Percentiles rank a stretch among this genome's conserved stretches.
Evolutionary conservation across 345 rosid genomes (phyloP).

Genomic region (Cardamine chenopodiifolia): DNA sequence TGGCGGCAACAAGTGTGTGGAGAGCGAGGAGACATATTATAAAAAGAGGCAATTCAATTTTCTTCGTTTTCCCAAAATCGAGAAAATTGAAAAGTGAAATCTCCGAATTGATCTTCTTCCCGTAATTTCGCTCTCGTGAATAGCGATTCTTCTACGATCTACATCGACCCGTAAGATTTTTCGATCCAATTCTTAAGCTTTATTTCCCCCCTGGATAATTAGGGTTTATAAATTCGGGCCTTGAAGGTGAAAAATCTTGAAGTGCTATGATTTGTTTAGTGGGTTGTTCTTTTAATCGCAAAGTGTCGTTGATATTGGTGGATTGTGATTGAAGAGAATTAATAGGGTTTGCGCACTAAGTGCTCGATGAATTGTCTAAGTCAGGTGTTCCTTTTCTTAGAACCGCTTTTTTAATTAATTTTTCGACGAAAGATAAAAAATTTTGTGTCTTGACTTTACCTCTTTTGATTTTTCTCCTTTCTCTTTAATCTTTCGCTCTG

Average conservation of each 20-base stretch:
- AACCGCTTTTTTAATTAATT: background rate
- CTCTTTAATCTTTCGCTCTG: conserved; percentile 12
- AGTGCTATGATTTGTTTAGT: conserved; percentile 7
- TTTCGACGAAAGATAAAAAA: background rate
- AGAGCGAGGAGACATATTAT: conserved; percentile 25
- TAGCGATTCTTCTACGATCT: conserved; percentile 18
- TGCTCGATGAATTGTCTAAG: conserved; percentile 43
- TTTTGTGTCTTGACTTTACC: conserved; percentile 33
- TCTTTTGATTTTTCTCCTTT: conserved; percentile 31
- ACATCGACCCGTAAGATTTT: conserved; percentile 27
- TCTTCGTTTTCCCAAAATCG: background rate
- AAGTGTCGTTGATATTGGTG: conserved; percentile 1
- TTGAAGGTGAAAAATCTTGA: background rate
- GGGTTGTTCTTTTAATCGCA: conserved; percentile 4
- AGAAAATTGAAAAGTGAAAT: conserved; percentile 21
- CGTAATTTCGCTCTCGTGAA: conserved; percentile 30
- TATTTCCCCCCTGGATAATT: background rate
- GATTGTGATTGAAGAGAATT: conserved; percentile 30
- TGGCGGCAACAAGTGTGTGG: conserved; percentile 34
- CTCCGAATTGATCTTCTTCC: conserved; percentile 22
- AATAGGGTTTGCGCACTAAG: conserved; percentile 39
- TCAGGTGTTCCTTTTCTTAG: conserved; percentile 15
- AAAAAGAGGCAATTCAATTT: background rate
- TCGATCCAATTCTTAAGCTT: background rate
- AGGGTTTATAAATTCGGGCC: conserved; percentile 11